phyloP scores from a whole-genome alignment of 2,329 filamentous ascomycete genomes.

The Claviceps capensis region DNA sequence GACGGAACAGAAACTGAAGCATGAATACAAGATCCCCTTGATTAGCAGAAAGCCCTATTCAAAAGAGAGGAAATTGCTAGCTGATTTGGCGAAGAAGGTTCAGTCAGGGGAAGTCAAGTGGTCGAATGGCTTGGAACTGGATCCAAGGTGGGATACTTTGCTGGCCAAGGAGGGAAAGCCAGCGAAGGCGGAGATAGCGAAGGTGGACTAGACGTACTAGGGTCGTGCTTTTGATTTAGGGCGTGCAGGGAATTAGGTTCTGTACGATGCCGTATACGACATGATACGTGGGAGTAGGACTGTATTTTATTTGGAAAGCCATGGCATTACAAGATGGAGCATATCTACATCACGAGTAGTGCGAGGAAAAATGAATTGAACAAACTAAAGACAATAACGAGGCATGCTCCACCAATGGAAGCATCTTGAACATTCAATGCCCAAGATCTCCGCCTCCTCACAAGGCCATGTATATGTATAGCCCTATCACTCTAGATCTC shows the following conservation, averaged over 20 bases:
- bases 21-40: slow-evolving; percentile 22
- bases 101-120: slow-evolving; percentile 48
- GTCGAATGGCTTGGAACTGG: slow-evolving; percentile 33
- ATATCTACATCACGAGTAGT: not conserved
- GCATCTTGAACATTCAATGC: not conserved
- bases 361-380: not conserved
- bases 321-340: not conserved
- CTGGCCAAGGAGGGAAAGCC: slow-evolving; percentile 13
- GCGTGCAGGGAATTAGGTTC: not conserved
- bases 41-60: slow-evolving; percentile 28
- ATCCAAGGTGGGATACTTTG: slow-evolving; percentile 31
- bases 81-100: slow-evolving; percentile 49
- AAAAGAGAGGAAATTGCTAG: slow-evolving; percentile 33
- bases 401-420: not conserved
- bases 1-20: slow-evolving; percentile 18
- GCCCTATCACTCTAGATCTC: too few species aligned
- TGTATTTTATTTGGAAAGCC: slow-evolving; percentile 15
- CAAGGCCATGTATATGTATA: too few species aligned
- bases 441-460: not conserved
- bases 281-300: slow-evolving; percentile 9
- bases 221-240: not conserved
- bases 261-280: slow-evolving; percentile 13
- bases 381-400: not conserved
- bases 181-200: slow-evolving; percentile 11
- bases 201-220: not conserved